These are phyloP conservation scores for Micractinium sp. DNA, from an alignment of 139 green algal genomes.

Conservation along the genomic window DNA sequence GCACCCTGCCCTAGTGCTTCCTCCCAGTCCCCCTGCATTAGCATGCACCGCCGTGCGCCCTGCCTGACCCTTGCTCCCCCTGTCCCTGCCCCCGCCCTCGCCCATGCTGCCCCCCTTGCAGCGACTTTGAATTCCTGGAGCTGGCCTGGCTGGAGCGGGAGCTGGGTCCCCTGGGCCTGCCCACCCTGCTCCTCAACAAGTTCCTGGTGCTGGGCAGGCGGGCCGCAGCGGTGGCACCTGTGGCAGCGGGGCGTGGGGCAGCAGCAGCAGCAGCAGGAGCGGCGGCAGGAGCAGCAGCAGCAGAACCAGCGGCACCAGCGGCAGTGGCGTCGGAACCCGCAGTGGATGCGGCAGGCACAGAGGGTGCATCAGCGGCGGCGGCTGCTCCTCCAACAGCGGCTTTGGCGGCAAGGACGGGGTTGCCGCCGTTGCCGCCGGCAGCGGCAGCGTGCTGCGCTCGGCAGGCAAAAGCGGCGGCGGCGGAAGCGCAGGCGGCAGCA, in stretches of 20 bases:
- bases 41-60: too few species aligned
- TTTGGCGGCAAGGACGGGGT: background rate
- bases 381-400: too few species aligned
- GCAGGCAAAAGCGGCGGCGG: background rate
- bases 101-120: background rate
- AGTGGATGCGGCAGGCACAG: background rate
- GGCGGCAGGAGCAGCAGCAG: background rate
- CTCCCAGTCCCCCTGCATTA: too few species aligned
- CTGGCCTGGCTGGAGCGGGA: background rate
- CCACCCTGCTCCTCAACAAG: conserved; percentile 6
- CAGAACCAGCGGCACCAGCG: background rate
- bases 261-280: background rate
- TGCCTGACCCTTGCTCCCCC: too few species aligned
- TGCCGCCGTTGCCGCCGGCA: background rate
- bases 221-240: background rate
- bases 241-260: background rate
- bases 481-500: background rate
- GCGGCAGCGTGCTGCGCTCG: background rate
- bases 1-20: too few species aligned
- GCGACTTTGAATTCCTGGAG: conserved; percentile 27
- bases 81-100: background rate
- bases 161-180: background rate
- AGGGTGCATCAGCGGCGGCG: background rate
- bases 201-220: conserved; percentile 7
- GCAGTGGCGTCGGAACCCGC: background rate